Evolutionary conservation across 1,139 yeast species (phyloP), one percentile per base, ranked within the genome.

Genomic region (Saccharomycopsis phalli): DNA sequence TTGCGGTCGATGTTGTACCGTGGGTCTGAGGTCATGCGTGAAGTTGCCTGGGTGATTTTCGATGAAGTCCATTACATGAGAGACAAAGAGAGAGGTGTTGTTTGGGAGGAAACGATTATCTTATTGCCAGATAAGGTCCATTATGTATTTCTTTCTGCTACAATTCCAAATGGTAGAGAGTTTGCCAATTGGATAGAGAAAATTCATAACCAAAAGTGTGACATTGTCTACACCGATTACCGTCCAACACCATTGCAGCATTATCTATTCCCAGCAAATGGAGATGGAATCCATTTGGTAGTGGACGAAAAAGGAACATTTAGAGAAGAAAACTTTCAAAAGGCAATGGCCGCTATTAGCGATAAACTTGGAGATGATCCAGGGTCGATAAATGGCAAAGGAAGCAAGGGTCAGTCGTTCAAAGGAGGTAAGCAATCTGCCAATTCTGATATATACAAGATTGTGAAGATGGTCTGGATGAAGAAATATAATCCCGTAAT

Each of bases 191-290:
- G 99, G 99, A 84, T 93, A 41, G 94, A 95, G 54, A 81, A 84
- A 54, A 88, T 81, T 44, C 99, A 91, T 57, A 70, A 75, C 35
- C 98, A 93, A 60, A 98, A 98, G 2, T 93, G 98, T 58, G 98
- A 93, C 60, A 95, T 93, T 59, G 98, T 93, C 19, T 93, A 91
- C 60, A 93, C 99, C 1, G 95, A 93, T 63, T 93, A 88, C 71
- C 78, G 99, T 60, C 99, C 99, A 20, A 93, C 98, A 8, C 99
- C 99, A 2, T 69, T 93, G 50, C 98, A 93, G 60, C 98, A 91
- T 64, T 93, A 91, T 55, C 67, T 91, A 46, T 93, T 91, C 66
- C 98, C 98, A 17, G 94, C 95, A 21, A 94, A 88, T 41, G 97
- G 98, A 42, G 94, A 84, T 57, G 99, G 98, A 44, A 93, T 93